Evolutionary conservation across 169 alveolate genomes (phyloP).

Genomic region (Cryptosporidium sp.): DNA sequence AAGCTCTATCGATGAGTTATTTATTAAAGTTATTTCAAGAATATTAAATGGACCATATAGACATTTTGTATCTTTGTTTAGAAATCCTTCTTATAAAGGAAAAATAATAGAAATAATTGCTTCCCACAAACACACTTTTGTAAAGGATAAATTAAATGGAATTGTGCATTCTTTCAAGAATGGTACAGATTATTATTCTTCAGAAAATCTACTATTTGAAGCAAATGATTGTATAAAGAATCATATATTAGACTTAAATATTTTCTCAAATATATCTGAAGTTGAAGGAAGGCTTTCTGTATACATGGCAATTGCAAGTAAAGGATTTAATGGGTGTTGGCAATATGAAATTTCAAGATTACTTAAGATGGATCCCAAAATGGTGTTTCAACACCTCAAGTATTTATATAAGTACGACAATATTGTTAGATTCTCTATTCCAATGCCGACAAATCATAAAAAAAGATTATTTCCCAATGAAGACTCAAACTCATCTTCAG

Average conservation of each 20-base stretch:
- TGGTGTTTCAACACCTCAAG: conserved; percentile 70
- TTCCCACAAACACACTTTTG: neutral
- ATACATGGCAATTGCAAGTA: conserved; percentile 61
- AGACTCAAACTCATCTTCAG: conserved; percentile 31
- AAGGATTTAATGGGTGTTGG: conserved; percentile 74
- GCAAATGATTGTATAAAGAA: conserved; percentile 14
- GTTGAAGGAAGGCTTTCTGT: conserved; percentile 73
- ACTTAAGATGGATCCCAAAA: conserved; percentile 70
- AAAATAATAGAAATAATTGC: conserved; percentile 6
- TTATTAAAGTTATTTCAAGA: conserved; percentile 10
- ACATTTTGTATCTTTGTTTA: neutral
- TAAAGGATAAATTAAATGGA: conserved; percentile 3
- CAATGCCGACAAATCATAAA: conserved; percentile 66
- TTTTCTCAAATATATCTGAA: conserved; percentile 50
- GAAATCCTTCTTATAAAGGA: neutral
- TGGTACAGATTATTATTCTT: neutral
- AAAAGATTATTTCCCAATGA: conserved; percentile 18
- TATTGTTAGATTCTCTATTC: conserved; percentile 70
- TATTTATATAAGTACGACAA: conserved; percentile 44
- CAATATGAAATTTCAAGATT: conserved; percentile 65
- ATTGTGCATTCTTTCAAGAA: neutral
- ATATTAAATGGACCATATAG: neutral
- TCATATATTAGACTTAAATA: conserved; percentile 39
- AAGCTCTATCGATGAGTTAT: neutral
- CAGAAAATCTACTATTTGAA: neutral